These are phyloP conservation scores for Yamadazyma phyllophila DNA, from an alignment of 805 yeast species.

Conservation along the genomic window DNA sequence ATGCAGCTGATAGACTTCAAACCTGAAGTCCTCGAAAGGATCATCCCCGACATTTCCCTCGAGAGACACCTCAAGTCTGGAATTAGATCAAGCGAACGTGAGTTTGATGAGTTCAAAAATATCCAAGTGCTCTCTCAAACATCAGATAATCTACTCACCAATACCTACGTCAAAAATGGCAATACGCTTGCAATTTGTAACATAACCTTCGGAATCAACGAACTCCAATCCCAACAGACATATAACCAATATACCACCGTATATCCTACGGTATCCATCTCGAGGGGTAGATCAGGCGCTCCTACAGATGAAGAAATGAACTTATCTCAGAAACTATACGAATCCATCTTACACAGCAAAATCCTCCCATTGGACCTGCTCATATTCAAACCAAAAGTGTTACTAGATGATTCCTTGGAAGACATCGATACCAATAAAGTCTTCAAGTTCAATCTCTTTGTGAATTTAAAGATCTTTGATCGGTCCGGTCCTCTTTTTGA, in stretches of 20 bases:
- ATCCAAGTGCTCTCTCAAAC: slow-evolving; percentile 32
- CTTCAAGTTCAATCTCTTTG: slow-evolving; percentile 56
- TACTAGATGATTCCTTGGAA: slow-evolving; percentile 15
- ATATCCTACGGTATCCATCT: slow-evolving; percentile 74
- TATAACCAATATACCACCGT: slow-evolving; percentile 34
- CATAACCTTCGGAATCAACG: slow-evolving; percentile 10
- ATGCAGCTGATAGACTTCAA: slow-evolving; percentile 55
- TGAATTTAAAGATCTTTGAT: slow-evolving; percentile 73
- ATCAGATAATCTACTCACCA: slow-evolving; percentile 19
- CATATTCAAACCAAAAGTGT: slow-evolving; percentile 25
- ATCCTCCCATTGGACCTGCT: slow-evolving; percentile 38
- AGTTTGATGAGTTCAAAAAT: slow-evolving; percentile 68
- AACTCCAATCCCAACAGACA: slow-evolving; percentile 1
- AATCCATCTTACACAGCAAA: slow-evolving; percentile 56
- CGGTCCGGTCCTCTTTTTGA: slow-evolving; percentile 81
- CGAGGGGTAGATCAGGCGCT: slow-evolving; percentile 73
- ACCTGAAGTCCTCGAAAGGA: slow-evolving; percentile 76
- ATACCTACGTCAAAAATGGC: slow-evolving; percentile 14
- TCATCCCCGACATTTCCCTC: slow-evolving; percentile 81
- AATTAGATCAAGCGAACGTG: slow-evolving; percentile 71
- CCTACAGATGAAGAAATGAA: slow-evolving; percentile 87
- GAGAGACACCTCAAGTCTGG: slow-evolving; percentile 76
- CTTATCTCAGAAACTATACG: slow-evolving; percentile 62
- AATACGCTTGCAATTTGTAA: slow-evolving; percentile 13
- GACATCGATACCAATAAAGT: slow-evolving; percentile 9